phyloP scores from a whole-genome alignment of 2,329 filamentous ascomycete species.

The Penicillium brevicompactum region DNA sequence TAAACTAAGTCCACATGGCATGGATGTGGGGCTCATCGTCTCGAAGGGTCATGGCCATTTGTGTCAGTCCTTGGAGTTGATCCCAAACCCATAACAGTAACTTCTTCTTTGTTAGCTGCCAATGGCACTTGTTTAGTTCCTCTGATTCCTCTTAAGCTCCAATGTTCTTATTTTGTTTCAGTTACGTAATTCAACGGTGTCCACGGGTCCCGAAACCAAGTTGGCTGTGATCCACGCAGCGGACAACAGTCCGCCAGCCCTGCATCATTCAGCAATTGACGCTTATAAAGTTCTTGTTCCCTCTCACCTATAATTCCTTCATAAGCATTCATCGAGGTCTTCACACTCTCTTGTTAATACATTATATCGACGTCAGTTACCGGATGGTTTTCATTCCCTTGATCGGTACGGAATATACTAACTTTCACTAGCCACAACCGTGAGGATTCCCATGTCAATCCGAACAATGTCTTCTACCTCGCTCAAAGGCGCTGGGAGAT shows the following conservation, averaged over 20 bases:
- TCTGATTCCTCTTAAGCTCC: too few species aligned
- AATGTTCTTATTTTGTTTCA: too few species aligned
- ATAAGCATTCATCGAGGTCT: not conserved
- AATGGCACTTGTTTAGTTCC: too few species aligned
- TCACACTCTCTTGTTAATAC: not conserved
- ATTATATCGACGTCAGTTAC: not conserved
- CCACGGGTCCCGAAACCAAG: not conserved
- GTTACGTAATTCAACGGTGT: not conserved
- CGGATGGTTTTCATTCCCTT: too few species aligned
- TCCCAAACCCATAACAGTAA: too few species aligned
- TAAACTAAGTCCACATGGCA: too few species aligned
- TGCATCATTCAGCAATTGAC: not conserved
- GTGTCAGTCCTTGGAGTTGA: too few species aligned
- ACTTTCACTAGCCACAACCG: not conserved
- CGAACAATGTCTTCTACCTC: not conserved
- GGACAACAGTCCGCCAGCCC: not conserved
- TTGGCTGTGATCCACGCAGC: not conserved
- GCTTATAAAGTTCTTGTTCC: not conserved
- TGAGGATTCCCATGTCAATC: not conserved
- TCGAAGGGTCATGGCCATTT: too few species aligned
- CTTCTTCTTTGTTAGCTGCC: too few species aligned
- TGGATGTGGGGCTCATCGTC: too few species aligned
- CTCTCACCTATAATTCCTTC: not conserved
- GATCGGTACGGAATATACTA: not conserved
- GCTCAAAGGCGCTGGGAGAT: not conserved